Evolutionary conservation across 2,329 filamentous ascomycete genomes (phyloP).

Genomic region (Amauroascus niger): DNA sequence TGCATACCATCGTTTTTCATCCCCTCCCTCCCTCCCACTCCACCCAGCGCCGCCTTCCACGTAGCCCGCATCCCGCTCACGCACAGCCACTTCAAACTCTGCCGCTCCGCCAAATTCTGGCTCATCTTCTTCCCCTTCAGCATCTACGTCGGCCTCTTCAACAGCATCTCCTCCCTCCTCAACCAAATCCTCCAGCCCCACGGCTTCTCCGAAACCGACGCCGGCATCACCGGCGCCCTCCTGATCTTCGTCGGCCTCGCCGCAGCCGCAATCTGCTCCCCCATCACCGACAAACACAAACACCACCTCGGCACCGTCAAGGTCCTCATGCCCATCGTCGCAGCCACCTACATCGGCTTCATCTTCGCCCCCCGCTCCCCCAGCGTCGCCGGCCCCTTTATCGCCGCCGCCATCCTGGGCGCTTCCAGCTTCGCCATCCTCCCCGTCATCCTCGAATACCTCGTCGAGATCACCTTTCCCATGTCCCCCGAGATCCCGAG

Average conservation of each 20-base stretch:
- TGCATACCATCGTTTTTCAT: conserved; percentile 72
- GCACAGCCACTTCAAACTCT: conserved; percentile 46
- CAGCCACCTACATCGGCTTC: conserved; percentile 62
- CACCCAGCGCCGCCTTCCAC: conserved; percentile 58
- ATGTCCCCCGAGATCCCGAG: conserved; percentile 76
- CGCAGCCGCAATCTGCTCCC: conserved; percentile 62
- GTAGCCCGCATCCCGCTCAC: conserved; percentile 46
- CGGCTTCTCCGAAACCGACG: conserved; percentile 69
- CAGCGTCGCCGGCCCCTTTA: conserved; percentile 51
- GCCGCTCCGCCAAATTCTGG: conserved; percentile 61
- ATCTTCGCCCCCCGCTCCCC: conserved; percentile 64
- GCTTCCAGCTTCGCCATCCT: conserved; percentile 70
- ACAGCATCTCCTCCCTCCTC: conserved; percentile 74
- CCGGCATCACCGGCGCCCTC: conserved; percentile 80
- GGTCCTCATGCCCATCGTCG: conserved; percentile 63
- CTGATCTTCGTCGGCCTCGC: conserved; percentile 83
- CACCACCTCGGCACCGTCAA: conserved; percentile 65
- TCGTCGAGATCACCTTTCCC: conserved; percentile 80
- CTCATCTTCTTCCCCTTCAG: conserved; percentile 71
- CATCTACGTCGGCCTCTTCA: conserved; percentile 87
- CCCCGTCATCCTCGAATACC: conserved; percentile 74
- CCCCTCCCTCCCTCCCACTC: conserved; percentile 64
- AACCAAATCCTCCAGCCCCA: conserved; percentile 87
- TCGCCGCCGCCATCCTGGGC: conserved; percentile 65
- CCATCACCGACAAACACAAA: conserved; percentile 78